A percentile compares a stretch with the other conserved stretches of the same genome.
Evolutionary conservation across 257 asterid species (phyloP).

Genomic region (Rehmannia glutinosa): DNA sequence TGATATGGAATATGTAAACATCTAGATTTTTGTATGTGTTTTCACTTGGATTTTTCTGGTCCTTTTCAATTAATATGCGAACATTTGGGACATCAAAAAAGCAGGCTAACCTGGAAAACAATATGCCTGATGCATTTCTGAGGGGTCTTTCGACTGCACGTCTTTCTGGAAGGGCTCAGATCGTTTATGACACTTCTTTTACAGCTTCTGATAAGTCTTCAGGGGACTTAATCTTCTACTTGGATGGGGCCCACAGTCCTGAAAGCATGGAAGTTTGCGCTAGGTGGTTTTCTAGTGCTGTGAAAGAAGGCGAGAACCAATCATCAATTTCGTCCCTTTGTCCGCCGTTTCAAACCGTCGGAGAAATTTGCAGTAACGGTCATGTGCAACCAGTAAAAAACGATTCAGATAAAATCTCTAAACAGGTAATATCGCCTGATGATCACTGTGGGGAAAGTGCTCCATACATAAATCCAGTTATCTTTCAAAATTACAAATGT

Average conservation of each 20-base stretch:
- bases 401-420: conserved; percentile 35
- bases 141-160: conserved; percentile 81
- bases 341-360: conserved; percentile 16
- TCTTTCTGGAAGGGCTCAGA: conserved; percentile 86
- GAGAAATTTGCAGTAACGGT: conserved; percentile 33
- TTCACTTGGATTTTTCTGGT: neutral
- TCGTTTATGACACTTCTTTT: conserved; percentile 44
- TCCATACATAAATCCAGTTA: too few species aligned
- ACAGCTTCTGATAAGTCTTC: conserved; percentile 24
- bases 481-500: too few species aligned
- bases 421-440: conserved; percentile 43
- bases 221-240: conserved; percentile 67
- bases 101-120: conserved; percentile 40
- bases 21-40: neutral
- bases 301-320: conserved; percentile 32
- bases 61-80: neutral
- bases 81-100: conserved; percentile 21
- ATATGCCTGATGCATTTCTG: conserved; percentile 61
- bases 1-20: neutral
- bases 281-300: conserved; percentile 70
- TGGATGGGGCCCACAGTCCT: conserved; percentile 98
- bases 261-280: conserved; percentile 97
- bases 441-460: too few species aligned
- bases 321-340: conserved; percentile 20
- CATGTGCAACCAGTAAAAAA: conserved; percentile 17